Evolutionary conservation across 352 stramenopile species (phyloP).

Genomic region (Thraustotheca clavata): DNA sequence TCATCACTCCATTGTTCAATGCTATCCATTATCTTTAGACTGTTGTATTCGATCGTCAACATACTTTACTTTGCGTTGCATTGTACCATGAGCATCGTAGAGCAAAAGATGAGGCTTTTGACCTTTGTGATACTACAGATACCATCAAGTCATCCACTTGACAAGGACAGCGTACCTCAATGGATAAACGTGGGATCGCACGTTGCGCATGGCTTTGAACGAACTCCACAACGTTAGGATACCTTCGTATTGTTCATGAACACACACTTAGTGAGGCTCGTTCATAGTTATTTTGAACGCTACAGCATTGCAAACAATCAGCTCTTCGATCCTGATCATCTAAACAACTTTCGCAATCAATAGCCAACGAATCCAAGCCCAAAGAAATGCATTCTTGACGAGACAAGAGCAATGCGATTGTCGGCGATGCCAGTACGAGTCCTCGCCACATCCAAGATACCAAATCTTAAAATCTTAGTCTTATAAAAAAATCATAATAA

Average conservation of each 20-base stretch:
- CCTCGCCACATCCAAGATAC: background rate
- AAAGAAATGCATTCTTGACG: conserved; percentile 1
- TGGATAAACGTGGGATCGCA: background rate
- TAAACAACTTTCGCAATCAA: background rate
- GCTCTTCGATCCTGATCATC: background rate
- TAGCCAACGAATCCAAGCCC: background rate
- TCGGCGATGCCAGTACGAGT: background rate
- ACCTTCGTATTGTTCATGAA: conserved; percentile 12
- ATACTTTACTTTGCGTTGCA: conserved; percentile 1
- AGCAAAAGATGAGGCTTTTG: background rate
- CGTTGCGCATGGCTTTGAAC: background rate
- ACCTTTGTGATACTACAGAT: background rate
- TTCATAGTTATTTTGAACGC: background rate
- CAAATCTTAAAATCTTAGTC: background rate
- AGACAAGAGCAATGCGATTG: background rate
- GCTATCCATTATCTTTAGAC: background rate
- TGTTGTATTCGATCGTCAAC: background rate
- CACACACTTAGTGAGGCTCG: background rate
- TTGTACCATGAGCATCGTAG: background rate
- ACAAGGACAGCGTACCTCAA: background rate
- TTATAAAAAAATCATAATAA: background rate
- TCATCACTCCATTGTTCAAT: background rate
- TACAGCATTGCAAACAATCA: conserved; percentile 6
- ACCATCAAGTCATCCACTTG: background rate
- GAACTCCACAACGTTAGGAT: conserved; percentile 6